Evolutionary conservation across 108 stramenopile genomes (phyloP).

Genomic region (Cyclotella choctawhatcheeana): DNA sequence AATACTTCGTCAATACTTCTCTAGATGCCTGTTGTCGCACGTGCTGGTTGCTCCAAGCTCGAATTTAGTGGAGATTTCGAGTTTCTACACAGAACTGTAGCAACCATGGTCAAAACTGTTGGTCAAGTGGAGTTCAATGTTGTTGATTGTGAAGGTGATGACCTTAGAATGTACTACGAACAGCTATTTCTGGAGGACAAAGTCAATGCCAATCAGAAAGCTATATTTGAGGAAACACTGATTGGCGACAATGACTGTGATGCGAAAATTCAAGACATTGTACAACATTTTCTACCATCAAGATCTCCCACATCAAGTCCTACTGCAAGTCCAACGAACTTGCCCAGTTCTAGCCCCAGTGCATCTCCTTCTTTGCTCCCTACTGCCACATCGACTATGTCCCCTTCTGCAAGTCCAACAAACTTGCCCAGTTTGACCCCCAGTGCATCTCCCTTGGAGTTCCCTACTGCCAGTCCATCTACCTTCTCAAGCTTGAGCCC

Average conservation of each 20-base stretch:
- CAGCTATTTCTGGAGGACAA: neutral
- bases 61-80: slow-evolving; percentile 1
- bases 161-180: slow-evolving; percentile 6
- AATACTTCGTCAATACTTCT: neutral
- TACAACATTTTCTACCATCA: neutral
- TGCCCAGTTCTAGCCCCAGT: neutral
- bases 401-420: no score
- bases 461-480: no score
- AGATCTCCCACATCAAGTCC: neutral
- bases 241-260: neutral
- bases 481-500: no score
- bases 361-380: neutral
- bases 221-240: neutral
- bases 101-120: neutral
- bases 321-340: neutral
- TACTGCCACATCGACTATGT: no score
- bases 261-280: neutral
- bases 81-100: neutral
- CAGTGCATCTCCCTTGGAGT: no score
- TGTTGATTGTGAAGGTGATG: slow-evolving; percentile 7
- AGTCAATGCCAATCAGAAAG: slow-evolving; percentile 1
- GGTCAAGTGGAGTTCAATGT: neutral
- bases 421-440: no score
- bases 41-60: slow-evolving; percentile 5
- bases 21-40: slow-evolving; percentile 7